Evolutionary conservation across 2,329 filamentous ascomycete genomes (phyloP).

Genomic region (Magnaporthiopsis poae): DNA sequence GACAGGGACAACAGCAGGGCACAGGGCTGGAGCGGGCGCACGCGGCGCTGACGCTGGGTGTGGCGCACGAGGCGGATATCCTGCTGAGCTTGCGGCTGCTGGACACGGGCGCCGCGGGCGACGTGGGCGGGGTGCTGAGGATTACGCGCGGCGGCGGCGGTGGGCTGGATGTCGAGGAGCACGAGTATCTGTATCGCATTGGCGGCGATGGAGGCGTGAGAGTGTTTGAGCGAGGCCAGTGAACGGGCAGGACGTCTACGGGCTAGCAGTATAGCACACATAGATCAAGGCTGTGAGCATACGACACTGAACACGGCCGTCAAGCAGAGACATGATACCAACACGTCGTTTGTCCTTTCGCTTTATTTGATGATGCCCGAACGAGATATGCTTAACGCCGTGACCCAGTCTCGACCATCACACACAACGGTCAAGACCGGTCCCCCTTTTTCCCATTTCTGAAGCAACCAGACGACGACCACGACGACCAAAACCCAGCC

Average conservation of each 20-base stretch:
- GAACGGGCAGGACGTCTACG: too few relatives aligned
- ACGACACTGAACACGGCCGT: neutral
- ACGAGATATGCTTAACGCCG: conserved; percentile 7
- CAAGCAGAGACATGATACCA: neutral
- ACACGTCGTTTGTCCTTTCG: conserved; percentile 1
- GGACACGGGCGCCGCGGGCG: conserved; percentile 79
- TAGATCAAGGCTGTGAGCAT: too few relatives aligned
- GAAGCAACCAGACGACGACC: conserved; percentile 4
- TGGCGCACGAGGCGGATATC: conserved; percentile 66
- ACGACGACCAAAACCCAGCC: neutral
- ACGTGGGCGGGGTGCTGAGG: conserved; percentile 80
- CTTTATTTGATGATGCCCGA: conserved; percentile 4
- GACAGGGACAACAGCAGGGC: conserved; percentile 23
- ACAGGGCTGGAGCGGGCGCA: conserved; percentile 62
- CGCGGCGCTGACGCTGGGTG: conserved; percentile 57
- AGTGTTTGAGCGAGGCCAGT: conserved; percentile 75
- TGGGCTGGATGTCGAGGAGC: conserved; percentile 36
- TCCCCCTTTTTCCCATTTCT: neutral
- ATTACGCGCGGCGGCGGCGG: conserved; percentile 45
- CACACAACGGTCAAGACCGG: conserved; percentile 1
- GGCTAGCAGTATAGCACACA: too few relatives aligned
- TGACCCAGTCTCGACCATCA: conserved; percentile 7
- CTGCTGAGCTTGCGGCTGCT: conserved; percentile 65
- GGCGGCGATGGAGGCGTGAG: conserved; percentile 67
- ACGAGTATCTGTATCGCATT: conserved; percentile 73